Conservation (phyloP, 768 basidiomycete species). For the Lactifluus rugatus region DNA sequence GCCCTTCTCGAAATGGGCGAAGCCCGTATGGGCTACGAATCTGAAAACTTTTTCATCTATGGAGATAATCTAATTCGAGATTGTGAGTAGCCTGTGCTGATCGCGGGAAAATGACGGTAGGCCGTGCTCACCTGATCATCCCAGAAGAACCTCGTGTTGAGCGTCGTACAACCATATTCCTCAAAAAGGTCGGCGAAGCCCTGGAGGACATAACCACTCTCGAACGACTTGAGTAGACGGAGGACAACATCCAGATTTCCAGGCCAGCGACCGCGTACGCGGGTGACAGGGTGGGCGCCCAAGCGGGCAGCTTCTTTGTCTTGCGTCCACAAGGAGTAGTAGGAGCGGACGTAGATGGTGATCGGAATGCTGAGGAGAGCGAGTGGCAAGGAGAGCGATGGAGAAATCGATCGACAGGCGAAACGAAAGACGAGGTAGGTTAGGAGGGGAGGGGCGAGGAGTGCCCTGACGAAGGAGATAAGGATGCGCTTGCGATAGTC, state of each 20-base stretch:
- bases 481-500: constrained; percentile 19
- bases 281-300: constrained; percentile 21
- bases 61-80: constrained; percentile 14
- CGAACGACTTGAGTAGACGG: constrained; percentile 19
- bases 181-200: constrained; percentile 22
- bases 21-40: constrained; percentile 17
- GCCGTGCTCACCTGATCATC: constrained; percentile 22
- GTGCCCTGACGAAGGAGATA: constrained; percentile 6
- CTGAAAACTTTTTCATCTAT: constrained; percentile 17
- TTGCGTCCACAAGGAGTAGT: constrained; percentile 8
- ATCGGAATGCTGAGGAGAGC: constrained; percentile 5
- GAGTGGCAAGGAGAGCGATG: not conserved
- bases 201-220: constrained; percentile 23
- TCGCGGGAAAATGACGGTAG: not conserved
- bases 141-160: constrained; percentile 29
- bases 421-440: constrained; percentile 5
- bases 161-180: constrained; percentile 25
- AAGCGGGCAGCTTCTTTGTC: constrained; percentile 15
- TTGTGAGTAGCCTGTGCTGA: not conserved
- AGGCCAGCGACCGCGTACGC: constrained; percentile 26
- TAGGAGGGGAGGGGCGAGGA: constrained; percentile 11
- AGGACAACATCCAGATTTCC: constrained; percentile 28
- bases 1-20: constrained; percentile 19
- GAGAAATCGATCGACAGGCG: not conserved
- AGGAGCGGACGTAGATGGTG: constrained; percentile 2